Evolutionary conservation across 1,139 yeast genomes (phyloP).

Genomic region (Torulaspora globosa): DNA sequence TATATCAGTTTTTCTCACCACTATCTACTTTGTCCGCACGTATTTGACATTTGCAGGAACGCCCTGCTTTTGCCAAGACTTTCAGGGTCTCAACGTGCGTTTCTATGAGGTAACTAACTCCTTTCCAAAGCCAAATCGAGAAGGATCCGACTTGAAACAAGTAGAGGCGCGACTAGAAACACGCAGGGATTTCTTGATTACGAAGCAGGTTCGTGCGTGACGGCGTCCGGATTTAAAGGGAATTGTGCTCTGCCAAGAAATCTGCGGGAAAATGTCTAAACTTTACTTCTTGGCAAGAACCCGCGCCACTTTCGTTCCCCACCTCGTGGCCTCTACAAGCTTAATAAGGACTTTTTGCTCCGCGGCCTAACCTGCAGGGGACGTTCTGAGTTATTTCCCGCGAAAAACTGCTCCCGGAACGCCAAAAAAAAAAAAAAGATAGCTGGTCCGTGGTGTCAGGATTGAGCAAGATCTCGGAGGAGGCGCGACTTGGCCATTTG

Average conservation of each 20-base stretch:
- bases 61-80: constrained; percentile 6
- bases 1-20: neutral
- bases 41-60: neutral
- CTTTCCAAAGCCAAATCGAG: neutral
- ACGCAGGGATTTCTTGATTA: neutral
- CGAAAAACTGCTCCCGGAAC: too few species aligned
- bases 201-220: neutral
- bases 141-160: neutral
- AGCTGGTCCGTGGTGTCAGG: too few species aligned
- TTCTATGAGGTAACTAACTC: neutral
- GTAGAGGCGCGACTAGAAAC: neutral
- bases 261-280: neutral
- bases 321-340: too few species aligned
- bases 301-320: neutral
- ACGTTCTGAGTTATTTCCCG: too few species aligned
- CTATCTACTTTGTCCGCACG: neutral
- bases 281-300: neutral
- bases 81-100: constrained; percentile 3
- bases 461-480: too few species aligned
- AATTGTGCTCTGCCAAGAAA: neutral
- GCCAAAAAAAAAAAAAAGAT: too few species aligned
- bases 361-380: too few species aligned
- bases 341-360: too few species aligned
- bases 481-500: too few species aligned
- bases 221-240: neutral